A percentile compares a stretch with the other conserved stretches of the same genome.
Conservation (phyloP, 345 rosid species). For the Bruguiera gymnorhiza region DNA sequence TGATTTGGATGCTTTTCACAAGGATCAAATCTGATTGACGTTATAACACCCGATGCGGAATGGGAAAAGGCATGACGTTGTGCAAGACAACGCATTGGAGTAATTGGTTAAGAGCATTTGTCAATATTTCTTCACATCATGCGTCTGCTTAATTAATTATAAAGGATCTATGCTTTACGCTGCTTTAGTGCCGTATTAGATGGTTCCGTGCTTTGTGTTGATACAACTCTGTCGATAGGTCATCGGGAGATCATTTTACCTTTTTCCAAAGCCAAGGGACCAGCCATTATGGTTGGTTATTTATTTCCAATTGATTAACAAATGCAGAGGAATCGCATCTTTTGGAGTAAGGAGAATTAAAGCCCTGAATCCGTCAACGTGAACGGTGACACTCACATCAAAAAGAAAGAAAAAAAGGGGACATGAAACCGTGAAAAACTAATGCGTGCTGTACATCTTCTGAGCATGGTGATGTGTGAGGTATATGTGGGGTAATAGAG, state of each 20-base stretch:
- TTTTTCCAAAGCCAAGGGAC: constrained; percentile 35
- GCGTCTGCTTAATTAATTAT: constrained; percentile 17
- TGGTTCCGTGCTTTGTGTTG: constrained; percentile 25
- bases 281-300: constrained; percentile 18
- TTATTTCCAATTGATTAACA: constrained; percentile 1
- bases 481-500: too few species aligned
- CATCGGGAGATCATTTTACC: constrained; percentile 6
- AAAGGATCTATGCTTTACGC: constrained; percentile 55
- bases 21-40: constrained; percentile 28
- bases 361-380: too few species aligned
- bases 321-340: background rate
- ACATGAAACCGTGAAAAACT: too few species aligned
- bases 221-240: constrained; percentile 16
- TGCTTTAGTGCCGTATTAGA: constrained; percentile 33
- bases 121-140: constrained; percentile 37
- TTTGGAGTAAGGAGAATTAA: too few species aligned
- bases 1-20: constrained; percentile 18
- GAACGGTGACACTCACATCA: too few species aligned
- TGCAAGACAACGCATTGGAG: constrained; percentile 22
- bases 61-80: constrained; percentile 35
- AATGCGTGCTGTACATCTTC: too few species aligned
- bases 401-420: too few species aligned
- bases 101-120: constrained; percentile 16
- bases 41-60: constrained; percentile 15
- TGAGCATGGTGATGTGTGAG: too few species aligned